Evolutionary conservation across 2,329 filamentous ascomycete species (phyloP), one percentile per base, ranked within the genome.

Genomic region (Bimuria novae-zelandiae): DNA sequence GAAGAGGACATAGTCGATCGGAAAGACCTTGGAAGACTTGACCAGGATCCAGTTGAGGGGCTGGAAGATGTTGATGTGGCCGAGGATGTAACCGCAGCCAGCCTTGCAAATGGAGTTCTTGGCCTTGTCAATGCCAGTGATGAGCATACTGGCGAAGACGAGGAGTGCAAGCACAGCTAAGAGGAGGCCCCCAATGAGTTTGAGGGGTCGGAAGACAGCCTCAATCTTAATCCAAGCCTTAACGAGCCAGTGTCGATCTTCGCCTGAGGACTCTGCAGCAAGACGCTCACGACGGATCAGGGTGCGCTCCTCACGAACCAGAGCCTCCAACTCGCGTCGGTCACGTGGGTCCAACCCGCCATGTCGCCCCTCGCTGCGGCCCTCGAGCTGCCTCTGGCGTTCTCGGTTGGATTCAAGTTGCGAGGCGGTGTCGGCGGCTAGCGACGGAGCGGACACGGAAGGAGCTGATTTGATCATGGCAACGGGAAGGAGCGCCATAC

Each of bases 111-210:
- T 79, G 3, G 92, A 97, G 78, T 97, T 97, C 74, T 89, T 92
- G 30, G 92, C 90, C 78, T 97, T 97, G 82, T 99, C 94, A 67
- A 97, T 92, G 61, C 87, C 89, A 0, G 93, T 97, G 70, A 97
- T 89, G 62, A 97, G 83, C 91, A 99, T 97, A 11, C 90, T 96
- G 7, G 88, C 83, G 83, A 91, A 96, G 61, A 95, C 82, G 36
- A 96, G 62, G 12, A 96, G 75, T 0, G 90, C 82, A 19, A 96
- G 71, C 1, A 91, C 61, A 27, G 97, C 81, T 2, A 97, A 77
- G 0, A 96, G 62, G 43, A 97, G 79, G 12, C 94, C 94, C 1
- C 90, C 89, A 12, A 97, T 74, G 36, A 97, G 84, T 77, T 96
- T 96, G 64, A 99, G 78, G 1, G 94, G 94, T 7, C 92, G 85